These are phyloP conservation scores for Glycyrrhiza uralensis DNA, from an alignment of 306 rosid genomes.

Conservation along the genomic window DNA sequence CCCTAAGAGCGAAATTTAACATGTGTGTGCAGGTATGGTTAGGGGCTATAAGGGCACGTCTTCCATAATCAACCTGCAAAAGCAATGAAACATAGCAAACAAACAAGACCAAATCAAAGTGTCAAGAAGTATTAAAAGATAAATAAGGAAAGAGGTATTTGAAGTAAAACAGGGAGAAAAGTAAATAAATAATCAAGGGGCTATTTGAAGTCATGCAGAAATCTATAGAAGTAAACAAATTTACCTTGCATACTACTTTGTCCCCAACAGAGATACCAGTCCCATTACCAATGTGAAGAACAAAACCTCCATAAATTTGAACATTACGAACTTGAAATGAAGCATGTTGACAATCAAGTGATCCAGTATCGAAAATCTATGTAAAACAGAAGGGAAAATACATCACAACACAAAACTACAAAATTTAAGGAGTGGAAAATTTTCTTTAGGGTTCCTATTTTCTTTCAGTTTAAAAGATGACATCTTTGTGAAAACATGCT, in stretches of 20 bases:
- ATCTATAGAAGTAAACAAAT: neutral
- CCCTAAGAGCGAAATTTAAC: constrained; percentile 97
- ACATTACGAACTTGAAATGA: constrained; percentile 75
- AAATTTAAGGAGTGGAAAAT: neutral
- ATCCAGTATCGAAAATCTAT: constrained; percentile 94
- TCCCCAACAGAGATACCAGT: constrained; percentile 71
- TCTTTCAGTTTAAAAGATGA: neutral
- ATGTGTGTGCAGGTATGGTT: constrained; percentile 98
- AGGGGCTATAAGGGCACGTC: constrained; percentile 84
- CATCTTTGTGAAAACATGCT: neutral
- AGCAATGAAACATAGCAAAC: constrained; percentile 15
- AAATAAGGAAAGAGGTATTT: neutral
- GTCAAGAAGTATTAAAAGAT: neutral
- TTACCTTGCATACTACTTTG: constrained; percentile 78
- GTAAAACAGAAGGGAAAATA: neutral
- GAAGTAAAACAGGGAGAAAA: neutral
- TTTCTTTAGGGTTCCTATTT: neutral
- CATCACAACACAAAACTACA: constrained; percentile 24
- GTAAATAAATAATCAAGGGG: constrained; percentile 1
- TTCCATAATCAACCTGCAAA: constrained; percentile 79
- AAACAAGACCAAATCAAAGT: neutral
- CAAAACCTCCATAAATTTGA: constrained; percentile 86
- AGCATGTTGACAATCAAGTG: constrained; percentile 54
- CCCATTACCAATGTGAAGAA: constrained; percentile 82
- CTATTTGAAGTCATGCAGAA: neutral